Conservation (phyloP, 163 green algal genomes). For the Picocystis sp. region DNA sequence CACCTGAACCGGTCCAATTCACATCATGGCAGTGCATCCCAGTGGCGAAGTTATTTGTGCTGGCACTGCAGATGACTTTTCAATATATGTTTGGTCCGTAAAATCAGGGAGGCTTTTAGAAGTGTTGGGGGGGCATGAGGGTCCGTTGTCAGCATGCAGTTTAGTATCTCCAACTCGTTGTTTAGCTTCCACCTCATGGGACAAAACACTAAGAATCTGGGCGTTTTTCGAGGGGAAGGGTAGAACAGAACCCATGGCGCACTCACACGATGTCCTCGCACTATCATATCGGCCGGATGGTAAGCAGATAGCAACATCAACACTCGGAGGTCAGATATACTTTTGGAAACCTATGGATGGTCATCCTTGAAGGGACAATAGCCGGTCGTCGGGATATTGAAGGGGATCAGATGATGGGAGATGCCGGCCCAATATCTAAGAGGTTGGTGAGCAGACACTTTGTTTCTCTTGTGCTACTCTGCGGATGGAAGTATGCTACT, state of each 20-base stretch:
- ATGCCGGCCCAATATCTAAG: no score
- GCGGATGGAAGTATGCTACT: conserved; percentile 68
- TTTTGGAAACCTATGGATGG: conserved; percentile 81
- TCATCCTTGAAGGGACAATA: conserved; percentile 36
- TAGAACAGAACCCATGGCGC: conserved; percentile 57
- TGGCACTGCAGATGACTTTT: conserved; percentile 13
- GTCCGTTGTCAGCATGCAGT: conserved; percentile 61
- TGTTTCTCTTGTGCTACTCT: conserved; percentile 33
- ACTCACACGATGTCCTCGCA: conserved; percentile 80
- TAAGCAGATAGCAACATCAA: conserved; percentile 64
- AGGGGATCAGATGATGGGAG: no score
- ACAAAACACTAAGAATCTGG: conserved; percentile 77
- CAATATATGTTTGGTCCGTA: conserved; percentile 86
- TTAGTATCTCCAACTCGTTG: conserved; percentile 27
- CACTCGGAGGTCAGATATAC: conserved; percentile 82
- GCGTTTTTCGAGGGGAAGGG: conserved; percentile 71
- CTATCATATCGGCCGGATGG: conserved; percentile 70
- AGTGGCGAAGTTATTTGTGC: conserved; percentile 43
- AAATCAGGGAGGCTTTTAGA: conserved; percentile 85
- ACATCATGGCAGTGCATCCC: conserved; percentile 59
- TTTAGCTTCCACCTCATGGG: conserved; percentile 57
- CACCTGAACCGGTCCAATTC: conserved; percentile 66
- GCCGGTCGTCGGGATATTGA: conserved; percentile 7
- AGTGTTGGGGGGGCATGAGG: conserved; percentile 79
- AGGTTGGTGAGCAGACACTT: no score